Evolutionary conservation across 495 filamentous ascomycete genomes (phyloP), one percentile per base, ranked within the genome.

Genomic region (Lophiotrema nucula): DNA sequence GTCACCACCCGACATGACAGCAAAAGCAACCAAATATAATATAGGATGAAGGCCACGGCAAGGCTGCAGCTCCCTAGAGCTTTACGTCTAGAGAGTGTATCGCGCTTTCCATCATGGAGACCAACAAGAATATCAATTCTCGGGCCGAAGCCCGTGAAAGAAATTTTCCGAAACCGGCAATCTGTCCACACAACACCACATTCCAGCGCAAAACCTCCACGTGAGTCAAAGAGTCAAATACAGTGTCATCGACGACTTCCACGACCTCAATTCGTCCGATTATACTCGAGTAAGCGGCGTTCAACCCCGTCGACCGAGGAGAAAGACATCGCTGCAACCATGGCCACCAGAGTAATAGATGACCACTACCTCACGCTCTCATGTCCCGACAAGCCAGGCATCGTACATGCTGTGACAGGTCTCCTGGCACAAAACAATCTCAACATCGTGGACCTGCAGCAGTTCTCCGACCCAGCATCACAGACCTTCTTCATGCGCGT

Each of bases 401-500:
- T 90, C 67, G 85, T 90, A 39, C 83, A 88, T 69, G 86, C 85
- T 37, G 86, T 90, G 47, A 88, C 87, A 13, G 84, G 81, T 18
- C 78, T 88, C 67, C 78, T 88, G 28, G 84, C 85, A 28, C 69
- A 76, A 47, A 76, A 85, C 66, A 77, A 79, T 68, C 76, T 87
- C 70, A 90, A 86, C 71, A 88, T 90, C 67, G 69, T 88, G 53
- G 85, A 90, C 69, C 80, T 86, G 44, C 84, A 85, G 66, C 87
- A 90, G 70, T 89, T 85, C 74, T 83, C 83, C 11, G 86, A 88
- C 66, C 77, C 79, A 35, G 77, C 73, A 44, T 83, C 80, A 5
- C 66, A 83, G 67, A 82, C 77, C 31, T 90, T 90, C 77, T 90
- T 90, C 74, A 88, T 90, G 87, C 79, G 87, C 67, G 81, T 87